Base-by-base conservation (phyloP, 164 flowering plant genomes). In the Vitis riparia region DNA sequence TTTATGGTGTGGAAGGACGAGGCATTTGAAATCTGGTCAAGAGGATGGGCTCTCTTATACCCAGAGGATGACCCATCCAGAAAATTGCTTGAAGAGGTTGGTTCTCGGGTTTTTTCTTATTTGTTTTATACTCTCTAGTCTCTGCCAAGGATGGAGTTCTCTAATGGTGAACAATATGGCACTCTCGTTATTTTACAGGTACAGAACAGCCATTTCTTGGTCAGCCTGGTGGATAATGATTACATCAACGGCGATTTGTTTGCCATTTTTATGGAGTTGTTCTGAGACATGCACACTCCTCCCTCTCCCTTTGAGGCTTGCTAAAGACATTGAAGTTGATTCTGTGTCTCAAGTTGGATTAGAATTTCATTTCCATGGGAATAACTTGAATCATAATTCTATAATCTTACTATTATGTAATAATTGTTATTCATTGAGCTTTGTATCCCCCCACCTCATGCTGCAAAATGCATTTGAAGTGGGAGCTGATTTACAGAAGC, bases 1-100 rank as follows among this genome's bases (percentile, higher is more conserved):
- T 94, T 94, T 73, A 53, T 80, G 68, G 87, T 92, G 32, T 94
- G 97, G 98, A 94, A 94, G 86, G 97, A 94, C 63, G 98, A 94
- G 80, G 98, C 98, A 52, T 94, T 94, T 66, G 94, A 92, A 71
- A 88, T 91, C 58, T 94, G 97, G 97, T 81, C 90, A 9, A 87
- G 81, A 78, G 85, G 81, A 37, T 93, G 98, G 98, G 95, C 88
- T 47, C 55, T 55, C 61, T 69, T 88, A 73, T 93, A 83, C 77
- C 87, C 89, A 11, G 95, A 93, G 61, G 88, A 71, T 51, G 97
- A 91, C 62, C 80, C 88, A 55, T 91, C 98, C 37, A 77, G 76
- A 74, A 87, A 82, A 63, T 63, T 93, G 73, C 85, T 93, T 17
- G 84, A 88, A 64, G 83, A 87, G 97, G 98, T 93, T 70, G 5